Base-by-base conservation (phyloP, 2,329 filamentous ascomycete genomes). In the Alternaria novae-zelandiae region DNA sequence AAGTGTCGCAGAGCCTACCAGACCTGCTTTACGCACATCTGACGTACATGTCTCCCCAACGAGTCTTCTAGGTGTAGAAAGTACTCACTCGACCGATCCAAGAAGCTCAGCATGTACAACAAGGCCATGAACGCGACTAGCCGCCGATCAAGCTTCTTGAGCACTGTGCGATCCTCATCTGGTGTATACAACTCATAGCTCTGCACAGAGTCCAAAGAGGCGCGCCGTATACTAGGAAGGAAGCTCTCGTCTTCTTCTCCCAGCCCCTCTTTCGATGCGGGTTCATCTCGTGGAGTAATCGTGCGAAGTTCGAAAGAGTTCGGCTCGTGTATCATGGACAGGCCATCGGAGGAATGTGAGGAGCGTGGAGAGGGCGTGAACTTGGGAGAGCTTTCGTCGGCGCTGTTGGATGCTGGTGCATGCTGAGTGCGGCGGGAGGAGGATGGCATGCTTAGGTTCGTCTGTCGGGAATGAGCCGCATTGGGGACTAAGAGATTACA, bases 51-150 rank as follows among this genome's bases (percentile, higher is more conserved):
- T 50, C 32, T 47, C 32, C 20, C 49, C 20, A n/a, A 36, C 23
- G 45, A 36, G 30, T 26, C 32, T 21, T 21, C 9, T 17, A 20
- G 30, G 23, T 58, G 60, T 44, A 57, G 55, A 60, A 66, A 59
- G 41, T 32, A 74, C 78, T 71, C 83, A 94, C 92, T 97, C 17
- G 92, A 94, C 69, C 94, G 86, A 79, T 97, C 94, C 68, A 97
- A 81, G 76, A 97, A 97, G 66, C 90, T 91, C 65, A 97, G 83
- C 84, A 96, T 87, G 77, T 96, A 97, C 12, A 97, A 84, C 62
- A 95, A 78, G 11, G 92, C 91, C 67, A 97, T 86, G 76, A 97
- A 96, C 1, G 92, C 78, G 6, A 97, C 92, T 57, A 97, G 85
- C 67, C 86, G 88, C 59, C 88, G 85, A 78, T 97, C 94, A 70